Conservation (phyloP, 2,329 filamentous ascomycete genomes). For the Aspergillus felis region DNA sequence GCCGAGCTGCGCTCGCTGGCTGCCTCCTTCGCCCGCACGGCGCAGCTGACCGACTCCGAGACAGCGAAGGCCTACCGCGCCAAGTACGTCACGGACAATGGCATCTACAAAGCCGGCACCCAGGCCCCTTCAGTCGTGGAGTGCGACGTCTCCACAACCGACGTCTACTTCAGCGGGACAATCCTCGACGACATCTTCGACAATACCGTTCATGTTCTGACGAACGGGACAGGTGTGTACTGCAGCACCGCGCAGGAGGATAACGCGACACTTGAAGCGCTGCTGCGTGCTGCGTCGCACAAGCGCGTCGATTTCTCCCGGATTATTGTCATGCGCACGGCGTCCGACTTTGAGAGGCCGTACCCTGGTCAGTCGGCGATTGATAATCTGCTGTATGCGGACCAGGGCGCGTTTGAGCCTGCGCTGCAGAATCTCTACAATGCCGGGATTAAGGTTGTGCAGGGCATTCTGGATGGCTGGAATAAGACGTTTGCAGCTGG, state of each 20-base stretch:
- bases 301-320: constrained; percentile 62
- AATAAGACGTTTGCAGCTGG: constrained; percentile 55
- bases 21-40: constrained; percentile 48
- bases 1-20: constrained; percentile 54
- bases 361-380: constrained; percentile 54
- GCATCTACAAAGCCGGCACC: constrained; percentile 41
- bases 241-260: constrained; percentile 72
- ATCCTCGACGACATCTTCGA: constrained; percentile 61
- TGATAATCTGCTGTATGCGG: constrained; percentile 56
- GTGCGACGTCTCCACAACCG: constrained; percentile 66
- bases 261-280: constrained; percentile 63
- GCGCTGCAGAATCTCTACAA: constrained; percentile 64
- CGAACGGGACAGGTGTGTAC: constrained; percentile 64
- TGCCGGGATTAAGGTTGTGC: constrained; percentile 62
- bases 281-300: constrained; percentile 57
- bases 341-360: constrained; percentile 68
- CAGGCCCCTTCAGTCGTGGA: constrained; percentile 53
- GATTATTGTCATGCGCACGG: constrained; percentile 65
- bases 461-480: constrained; percentile 62
- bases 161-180: constrained; percentile 66
- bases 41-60: constrained; percentile 51
- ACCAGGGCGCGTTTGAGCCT: constrained; percentile 62
- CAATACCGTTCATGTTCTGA: constrained; percentile 60
- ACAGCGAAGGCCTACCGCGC: constrained; percentile 52
- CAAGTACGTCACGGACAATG: constrained; percentile 42